Evolutionary conservation across 164 flowering plant genomes (phyloP), one percentile per base, ranked within the genome.

Genomic region (Sextonia rubra): DNA sequence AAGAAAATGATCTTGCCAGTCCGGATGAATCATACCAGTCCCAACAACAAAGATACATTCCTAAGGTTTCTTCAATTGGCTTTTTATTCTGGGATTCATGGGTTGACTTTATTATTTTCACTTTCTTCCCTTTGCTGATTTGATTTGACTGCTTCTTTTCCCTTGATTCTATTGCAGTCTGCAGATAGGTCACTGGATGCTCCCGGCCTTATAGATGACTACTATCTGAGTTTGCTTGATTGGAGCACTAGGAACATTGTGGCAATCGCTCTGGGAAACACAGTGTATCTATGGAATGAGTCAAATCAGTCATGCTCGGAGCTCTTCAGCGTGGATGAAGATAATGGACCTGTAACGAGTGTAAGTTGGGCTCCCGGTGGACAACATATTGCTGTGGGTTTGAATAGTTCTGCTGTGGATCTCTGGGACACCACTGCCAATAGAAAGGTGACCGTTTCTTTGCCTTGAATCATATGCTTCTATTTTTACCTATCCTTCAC

Each of bases 221-320:
- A 60, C 78, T 85, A 85, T 64, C 60, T 71, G 52, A 84, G 82
- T 80, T 68, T 80, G 58, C 74, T 87, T 69, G 87, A 85, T 29
- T 87, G 90, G 90, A 84, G 90, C 17, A 70, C 67, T 3, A 81
- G 71, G 75, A 83, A 87, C 63, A 15, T 83, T 68, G 76, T 87
- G 30, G 87, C 88, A 37, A 74, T 85, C 68, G 88, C 79, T 48
- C 74, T 87, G 80, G 84, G 84, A 8, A 58, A 78, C 66, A 76
- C 30, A 0, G n/a, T 83, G 55, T 85, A 77, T 74, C 68, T 84
- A 3, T 85, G 86, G 90, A 82, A 83, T 62, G 69, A 83, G 4
- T 60, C 69, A 26, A 80, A 27, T 27, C 2, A 22, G 2, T 12
- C 29, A 0, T 62, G 49, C 1, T 62, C 61, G 1, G 63, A 56